Percentiles rank a stretch among this genome's conserved stretches.
phyloP scores from a whole-genome alignment of 2,329 filamentous ascomycete genomes.

The Fusarium multiceps region DNA sequence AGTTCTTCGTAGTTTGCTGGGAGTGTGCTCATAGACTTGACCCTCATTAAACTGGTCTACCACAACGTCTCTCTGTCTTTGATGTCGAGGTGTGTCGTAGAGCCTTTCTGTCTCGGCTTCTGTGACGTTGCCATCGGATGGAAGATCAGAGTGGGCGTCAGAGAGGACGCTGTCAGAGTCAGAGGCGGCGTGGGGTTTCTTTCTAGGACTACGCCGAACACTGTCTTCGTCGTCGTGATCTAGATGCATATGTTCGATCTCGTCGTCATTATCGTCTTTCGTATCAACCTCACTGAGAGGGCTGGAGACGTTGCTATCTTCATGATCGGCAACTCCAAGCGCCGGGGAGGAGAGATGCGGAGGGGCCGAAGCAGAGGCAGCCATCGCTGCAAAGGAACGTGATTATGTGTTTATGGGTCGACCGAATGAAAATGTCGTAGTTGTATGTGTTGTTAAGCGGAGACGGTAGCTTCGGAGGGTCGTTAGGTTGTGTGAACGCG shows the following conservation, averaged over 20 bases:
- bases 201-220: slow-evolving; percentile 45
- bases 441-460: slow-evolving; percentile 6
- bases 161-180: slow-evolving; percentile 67
- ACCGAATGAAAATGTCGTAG: slow-evolving; percentile 9
- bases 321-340: slow-evolving; percentile 58
- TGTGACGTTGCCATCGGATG: slow-evolving; percentile 68
- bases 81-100: slow-evolving; percentile 83
- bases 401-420: slow-evolving; percentile 27
- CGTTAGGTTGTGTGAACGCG: slow-evolving; percentile 39
- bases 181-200: slow-evolving; percentile 49
- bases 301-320: slow-evolving; percentile 83
- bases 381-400: slow-evolving; percentile 55
- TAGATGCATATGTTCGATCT: slow-evolving; percentile 68
- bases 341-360: slow-evolving; percentile 59
- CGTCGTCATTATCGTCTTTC: slow-evolving; percentile 76
- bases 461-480: slow-evolving; percentile 21
- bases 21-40: slow-evolving; percentile 71
- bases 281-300: slow-evolving; percentile 94
- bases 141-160: slow-evolving; percentile 58
- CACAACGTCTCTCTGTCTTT: slow-evolving; percentile 71
- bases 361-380: slow-evolving; percentile 63
- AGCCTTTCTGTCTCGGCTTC: slow-evolving; percentile 96
- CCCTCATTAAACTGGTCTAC: slow-evolving; percentile 66
- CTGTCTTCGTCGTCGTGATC: slow-evolving; percentile 52
- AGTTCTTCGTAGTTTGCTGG: slow-evolving; percentile 77